Conservation (phyloP, 371 early-diverging fungal genomes). For the Mucor circinelloides region DNA sequence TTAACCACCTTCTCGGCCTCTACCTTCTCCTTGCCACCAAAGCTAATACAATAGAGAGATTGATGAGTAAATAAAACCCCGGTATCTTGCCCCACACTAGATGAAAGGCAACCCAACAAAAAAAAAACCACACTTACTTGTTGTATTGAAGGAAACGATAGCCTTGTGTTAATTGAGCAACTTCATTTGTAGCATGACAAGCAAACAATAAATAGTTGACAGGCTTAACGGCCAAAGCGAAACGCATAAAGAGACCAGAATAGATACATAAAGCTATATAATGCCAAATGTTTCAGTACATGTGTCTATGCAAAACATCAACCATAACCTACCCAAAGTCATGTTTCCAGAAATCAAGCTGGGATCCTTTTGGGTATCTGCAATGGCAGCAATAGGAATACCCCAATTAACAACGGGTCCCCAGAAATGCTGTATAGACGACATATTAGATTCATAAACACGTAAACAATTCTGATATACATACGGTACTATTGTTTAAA, state of each 20-base stretch:
- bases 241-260: constrained; percentile 94
- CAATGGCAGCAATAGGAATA: constrained; percentile 93
- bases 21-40: constrained; percentile 39
- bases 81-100: neutral
- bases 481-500: constrained; percentile 44
- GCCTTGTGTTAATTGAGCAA: constrained; percentile 84
- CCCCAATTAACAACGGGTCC: constrained; percentile 98
- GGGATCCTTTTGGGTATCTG: constrained; percentile 90
- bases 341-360: constrained; percentile 94
- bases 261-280: constrained; percentile 70
- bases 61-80: neutral
- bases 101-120: neutral
- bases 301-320: neutral
- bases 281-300: neutral
- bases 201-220: constrained; percentile 90
- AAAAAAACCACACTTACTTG: constrained; percentile 38
- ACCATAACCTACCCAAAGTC: constrained; percentile 70
- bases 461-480: constrained; percentile 11
- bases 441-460: neutral
- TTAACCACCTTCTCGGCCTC: constrained; percentile 14
- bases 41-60: constrained; percentile 14
- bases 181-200: constrained; percentile 92
- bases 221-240: constrained; percentile 93
- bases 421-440: constrained; percentile 78
- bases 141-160: constrained; percentile 82